Conservation (phyloP, 768 basidiomycete species). For the Amanita polypyramis region DNA sequence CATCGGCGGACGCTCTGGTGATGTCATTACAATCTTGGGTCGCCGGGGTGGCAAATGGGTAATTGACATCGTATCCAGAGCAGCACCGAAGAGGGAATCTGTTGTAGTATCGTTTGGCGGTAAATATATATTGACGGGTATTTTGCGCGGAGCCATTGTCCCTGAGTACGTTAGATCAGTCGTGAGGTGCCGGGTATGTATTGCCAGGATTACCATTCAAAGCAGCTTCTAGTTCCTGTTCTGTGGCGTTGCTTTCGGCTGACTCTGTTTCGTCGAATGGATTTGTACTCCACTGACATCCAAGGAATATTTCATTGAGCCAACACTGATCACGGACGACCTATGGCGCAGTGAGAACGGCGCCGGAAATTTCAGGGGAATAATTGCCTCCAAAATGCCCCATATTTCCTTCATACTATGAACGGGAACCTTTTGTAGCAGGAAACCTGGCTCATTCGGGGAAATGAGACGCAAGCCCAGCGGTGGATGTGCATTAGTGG, state of each 20-base stretch:
- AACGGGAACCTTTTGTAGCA: conserved; percentile 62
- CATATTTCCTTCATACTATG: conserved; percentile 64
- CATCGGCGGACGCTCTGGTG: conserved; percentile 54
- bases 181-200: conserved; percentile 1
- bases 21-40: conserved; percentile 53
- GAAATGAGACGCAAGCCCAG: conserved; percentile 54
- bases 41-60: conserved; percentile 26
- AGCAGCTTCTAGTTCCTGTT: conserved; percentile 53
- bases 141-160: conserved; percentile 40
- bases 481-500: conserved; percentile 57
- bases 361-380: neutral
- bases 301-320: conserved; percentile 62
- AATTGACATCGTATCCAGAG: conserved; percentile 26
- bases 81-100: conserved; percentile 31
- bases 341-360: conserved; percentile 20
- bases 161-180: conserved; percentile 25
- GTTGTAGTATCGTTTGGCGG: conserved; percentile 28
- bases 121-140: conserved; percentile 66
- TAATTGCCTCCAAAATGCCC: conserved; percentile 57
- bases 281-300: conserved; percentile 46
- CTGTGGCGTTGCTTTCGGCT: conserved; percentile 12
- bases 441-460: conserved; percentile 69
- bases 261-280: conserved; percentile 7
- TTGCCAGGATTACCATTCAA: conserved; percentile 39
- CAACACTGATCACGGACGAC: conserved; percentile 78